Evolutionary conservation across 2,329 filamentous ascomycete species (phyloP), one percentile per base, ranked within the genome.

Genomic region (Coniella vitis): DNA sequence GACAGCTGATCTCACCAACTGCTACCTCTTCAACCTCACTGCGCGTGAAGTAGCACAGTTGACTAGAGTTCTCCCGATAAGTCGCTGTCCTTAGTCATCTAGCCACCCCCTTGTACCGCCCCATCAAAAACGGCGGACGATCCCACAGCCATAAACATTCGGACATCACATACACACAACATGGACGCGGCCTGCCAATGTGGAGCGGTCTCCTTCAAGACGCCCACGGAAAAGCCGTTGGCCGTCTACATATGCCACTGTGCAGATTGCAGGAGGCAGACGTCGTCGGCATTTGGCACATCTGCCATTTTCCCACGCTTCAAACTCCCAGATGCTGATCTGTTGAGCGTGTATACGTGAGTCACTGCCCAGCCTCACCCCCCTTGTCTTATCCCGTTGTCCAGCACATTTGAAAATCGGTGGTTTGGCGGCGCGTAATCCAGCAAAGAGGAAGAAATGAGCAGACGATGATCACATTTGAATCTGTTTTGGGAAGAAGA

Each of bases 241-340:
- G 76, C 75, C n/a, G 67, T 86, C 44, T 87, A 83, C 63, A 79
- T 86, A 60, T 87, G 84, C 66, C 84, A 87, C 66, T 87, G 84
- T 63, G 65, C 70, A 48, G 75, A 83, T 60, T 87, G 84, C 63
- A 75, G 78, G 41, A 73, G 76, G 49, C 83, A 86, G 66, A 79
- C 80, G 25, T 71, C 78, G 47, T 82, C 80, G 7, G 81, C 83
- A 1, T 86, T 84, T 63, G 83, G 83, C 22, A 78, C 81, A 29
- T 83, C 80, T 32, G 83, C 83, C 56, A 84, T 86, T 52, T 87
- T 86, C 57, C 83, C 83, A 1, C 70, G 70, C n/a, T 87, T 87
- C 52, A 61, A 69, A 9, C 65, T 86, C 22, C 78, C 81, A 0
- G 63, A 65, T 34, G 65, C 61, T 14, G 69, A 73, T 19, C 53